Evolutionary conservation across 495 filamentous ascomycete genomes (phyloP).

Genomic region (Aspergillus panamensis): DNA sequence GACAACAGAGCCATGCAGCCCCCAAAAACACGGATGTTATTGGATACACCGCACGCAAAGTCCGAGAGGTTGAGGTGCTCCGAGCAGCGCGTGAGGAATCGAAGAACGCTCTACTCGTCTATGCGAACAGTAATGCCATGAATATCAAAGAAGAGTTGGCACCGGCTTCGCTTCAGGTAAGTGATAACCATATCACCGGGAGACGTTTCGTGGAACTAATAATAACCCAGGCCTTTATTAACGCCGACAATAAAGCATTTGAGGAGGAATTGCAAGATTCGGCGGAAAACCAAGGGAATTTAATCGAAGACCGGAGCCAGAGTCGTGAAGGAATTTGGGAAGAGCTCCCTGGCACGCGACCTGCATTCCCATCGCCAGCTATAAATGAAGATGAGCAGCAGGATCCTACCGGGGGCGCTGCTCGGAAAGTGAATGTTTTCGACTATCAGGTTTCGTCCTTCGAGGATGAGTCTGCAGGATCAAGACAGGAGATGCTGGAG

Average conservation of each 20-base stretch:
- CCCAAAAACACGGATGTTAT: constrained; percentile 37
- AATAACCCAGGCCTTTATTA: constrained; percentile 42
- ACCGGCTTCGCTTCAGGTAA: constrained; percentile 43
- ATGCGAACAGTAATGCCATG: constrained; percentile 48
- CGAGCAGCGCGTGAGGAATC: constrained; percentile 51
- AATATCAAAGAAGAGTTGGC: constrained; percentile 28
- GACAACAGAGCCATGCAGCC: constrained; percentile 16
- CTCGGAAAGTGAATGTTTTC: constrained; percentile 39
- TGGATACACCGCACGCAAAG: constrained; percentile 45
- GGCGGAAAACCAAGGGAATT: background rate
- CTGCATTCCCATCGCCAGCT: constrained; percentile 13
- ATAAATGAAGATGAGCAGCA: constrained; percentile 6
- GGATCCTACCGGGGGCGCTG: background rate
- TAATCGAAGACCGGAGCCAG: background rate
- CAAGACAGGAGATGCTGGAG: constrained; percentile 42
- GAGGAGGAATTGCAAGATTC: constrained; percentile 38
- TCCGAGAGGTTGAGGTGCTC: constrained; percentile 50
- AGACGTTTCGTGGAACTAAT: background rate
- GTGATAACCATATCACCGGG: background rate
- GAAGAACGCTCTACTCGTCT: constrained; percentile 46
- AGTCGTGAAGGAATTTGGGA: constrained; percentile 4
- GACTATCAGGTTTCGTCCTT: constrained; percentile 42
- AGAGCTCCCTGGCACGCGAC: constrained; percentile 6
- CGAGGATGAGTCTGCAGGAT: constrained; percentile 25
- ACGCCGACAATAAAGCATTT: constrained; percentile 47